Base-by-base conservation (phyloP, 1,284 basidiomycete genomes). In the Ustilago xerochloae region DNA sequence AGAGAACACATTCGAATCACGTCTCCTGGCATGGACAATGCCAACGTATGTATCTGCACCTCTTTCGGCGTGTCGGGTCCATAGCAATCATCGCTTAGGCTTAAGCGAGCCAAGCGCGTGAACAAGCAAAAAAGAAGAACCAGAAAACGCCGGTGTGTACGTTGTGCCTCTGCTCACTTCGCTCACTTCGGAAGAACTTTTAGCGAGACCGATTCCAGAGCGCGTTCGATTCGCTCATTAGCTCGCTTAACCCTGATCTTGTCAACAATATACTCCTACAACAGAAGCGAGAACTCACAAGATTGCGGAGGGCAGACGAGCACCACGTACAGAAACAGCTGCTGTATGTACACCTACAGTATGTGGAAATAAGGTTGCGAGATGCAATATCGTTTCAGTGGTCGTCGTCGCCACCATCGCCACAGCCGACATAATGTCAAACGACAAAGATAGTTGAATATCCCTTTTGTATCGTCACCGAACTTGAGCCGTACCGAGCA, bases 291-390 rank as follows among this genome's bases (percentile, higher is more conserved):
- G 20, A n/a, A n/a, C 16, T 52, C 6, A 9, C 24, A 16, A 59
- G 41, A 41, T 41, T 50, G 56, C 47, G 48, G 57, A 52, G 58
- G 46, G 39, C 49, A 43, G 39, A 35, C 26, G 46, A 20, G 12
- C 20, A 15, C 20, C 49, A 15, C 7, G 20, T 36, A 13, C 30
- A 22, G 29, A 13, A 18, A 39, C 18, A 28, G 43, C 43, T 47
- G 18, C 39, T 10, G 29, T 48, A 45, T 18, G 46, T 18, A 18
- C 46, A 16, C n/a, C 6, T 29, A 46, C 46, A 10, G 18, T 43
- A 24, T 24, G 20, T 43, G 41, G 20, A 54, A 54, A 15, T 28
- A 56, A 56, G 53, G 53, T 56, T 54, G 41, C 41, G 41, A 47
- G 43, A 20, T 47, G 30, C 20, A 16, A 20, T 13, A n/a, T n/a